Conservation (phyloP, 2,329 filamentous ascomycete genomes). For the Neurospora crassa region DNA sequence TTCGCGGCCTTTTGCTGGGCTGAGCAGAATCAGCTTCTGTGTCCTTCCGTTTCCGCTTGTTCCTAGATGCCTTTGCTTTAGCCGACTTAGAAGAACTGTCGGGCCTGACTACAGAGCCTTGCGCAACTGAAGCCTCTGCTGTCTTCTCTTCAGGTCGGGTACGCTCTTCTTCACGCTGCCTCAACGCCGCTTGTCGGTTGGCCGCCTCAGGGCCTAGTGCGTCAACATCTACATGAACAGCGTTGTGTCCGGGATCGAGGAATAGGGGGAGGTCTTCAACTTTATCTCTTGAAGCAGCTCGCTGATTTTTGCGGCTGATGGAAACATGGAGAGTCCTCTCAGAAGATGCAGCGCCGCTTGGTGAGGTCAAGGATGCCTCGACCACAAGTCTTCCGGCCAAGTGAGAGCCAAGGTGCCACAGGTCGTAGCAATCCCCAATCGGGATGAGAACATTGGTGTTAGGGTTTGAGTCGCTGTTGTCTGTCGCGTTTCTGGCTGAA, state of each 20-base stretch:
- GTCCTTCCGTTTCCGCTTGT: not conserved
- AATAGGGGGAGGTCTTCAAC: not conserved
- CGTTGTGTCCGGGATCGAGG: conserved; percentile 3
- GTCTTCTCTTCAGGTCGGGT: not conserved
- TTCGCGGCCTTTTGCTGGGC: not conserved
- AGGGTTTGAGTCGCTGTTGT: not conserved
- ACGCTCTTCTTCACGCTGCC: not conserved
- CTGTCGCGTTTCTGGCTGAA: not conserved
- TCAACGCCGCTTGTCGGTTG: not conserved
- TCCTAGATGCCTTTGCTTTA: not conserved
- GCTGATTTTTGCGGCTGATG: not conserved
- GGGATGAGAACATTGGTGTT: not conserved
- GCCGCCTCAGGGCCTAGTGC: not conserved
- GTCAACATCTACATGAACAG: conserved; percentile 3
- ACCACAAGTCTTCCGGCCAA: not conserved
- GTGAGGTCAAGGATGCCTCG: not conserved
- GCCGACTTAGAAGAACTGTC: not conserved
- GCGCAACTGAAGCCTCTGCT: not conserved
- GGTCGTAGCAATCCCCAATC: not conserved
- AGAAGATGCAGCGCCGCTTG: not conserved
- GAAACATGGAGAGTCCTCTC: not conserved
- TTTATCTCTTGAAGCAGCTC: not conserved
- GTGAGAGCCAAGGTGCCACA: not conserved
- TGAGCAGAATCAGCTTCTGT: not conserved
- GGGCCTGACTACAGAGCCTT: not conserved